A percentile compares a stretch with the other conserved stretches of the same genome.
Conservation (phyloP, 176 grass and related monocot genomes). For the Zea luxurians region DNA sequence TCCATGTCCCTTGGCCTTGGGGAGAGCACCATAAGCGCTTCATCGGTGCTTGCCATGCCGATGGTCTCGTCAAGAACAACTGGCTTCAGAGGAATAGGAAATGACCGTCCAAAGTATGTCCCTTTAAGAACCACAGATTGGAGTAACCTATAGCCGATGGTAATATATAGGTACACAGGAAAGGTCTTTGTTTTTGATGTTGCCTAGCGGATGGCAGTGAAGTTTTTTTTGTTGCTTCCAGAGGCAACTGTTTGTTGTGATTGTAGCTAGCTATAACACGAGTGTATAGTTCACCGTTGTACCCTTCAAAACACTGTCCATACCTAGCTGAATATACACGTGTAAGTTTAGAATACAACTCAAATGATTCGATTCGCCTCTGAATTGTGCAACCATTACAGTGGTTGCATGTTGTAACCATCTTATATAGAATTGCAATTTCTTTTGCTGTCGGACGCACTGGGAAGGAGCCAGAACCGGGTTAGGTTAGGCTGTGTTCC, state of each 20-base stretch:
- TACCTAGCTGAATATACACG: conserved; percentile 34
- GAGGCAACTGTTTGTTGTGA: conserved; percentile 42
- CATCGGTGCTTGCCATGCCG: conserved; percentile 84
- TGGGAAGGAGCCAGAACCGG: background rate
- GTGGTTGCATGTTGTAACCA: background rate
- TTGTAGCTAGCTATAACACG: conserved; percentile 43
- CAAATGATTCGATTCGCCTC: conserved; percentile 1
- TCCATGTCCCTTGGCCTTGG: conserved; percentile 80
- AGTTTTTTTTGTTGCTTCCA: conserved; percentile 49
- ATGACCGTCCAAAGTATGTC: conserved; percentile 69
- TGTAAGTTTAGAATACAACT: conserved; percentile 49
- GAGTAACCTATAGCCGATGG: conserved; percentile 57
- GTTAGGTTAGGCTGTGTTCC: background rate
- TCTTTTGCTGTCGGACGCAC: background rate
- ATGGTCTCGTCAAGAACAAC: conserved; percentile 91
- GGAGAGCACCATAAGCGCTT: conserved; percentile 72
- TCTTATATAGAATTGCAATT: background rate
- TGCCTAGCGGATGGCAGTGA: conserved; percentile 47
- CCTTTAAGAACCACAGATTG: conserved; percentile 58
- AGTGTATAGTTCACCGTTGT: conserved; percentile 51
- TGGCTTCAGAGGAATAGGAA: conserved; percentile 53
- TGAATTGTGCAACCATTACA: background rate
- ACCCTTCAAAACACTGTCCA: conserved; percentile 28
- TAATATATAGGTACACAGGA: conserved; percentile 49
- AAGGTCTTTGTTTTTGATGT: conserved; percentile 57